phyloP scores from a whole-genome alignment of 2,329 filamentous ascomycete genomes.

The Fusarium nelsonii region DNA sequence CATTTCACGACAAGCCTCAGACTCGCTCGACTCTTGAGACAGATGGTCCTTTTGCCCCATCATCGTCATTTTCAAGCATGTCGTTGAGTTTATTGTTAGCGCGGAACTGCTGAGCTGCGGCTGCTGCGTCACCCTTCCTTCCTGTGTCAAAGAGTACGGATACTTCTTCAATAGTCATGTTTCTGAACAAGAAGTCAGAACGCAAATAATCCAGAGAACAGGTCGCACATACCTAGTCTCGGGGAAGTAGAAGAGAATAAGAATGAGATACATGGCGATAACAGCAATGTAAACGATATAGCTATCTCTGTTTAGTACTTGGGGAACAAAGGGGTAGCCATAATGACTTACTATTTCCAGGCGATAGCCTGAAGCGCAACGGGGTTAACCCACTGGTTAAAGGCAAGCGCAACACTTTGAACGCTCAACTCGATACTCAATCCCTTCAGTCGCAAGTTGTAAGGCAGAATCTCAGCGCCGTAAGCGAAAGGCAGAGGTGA shows the following conservation, averaged over 20 bases:
- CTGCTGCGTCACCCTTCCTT: constrained; percentile 21
- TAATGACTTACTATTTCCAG: constrained; percentile 40
- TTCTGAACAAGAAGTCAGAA: not conserved
- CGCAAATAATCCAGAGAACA: too few species aligned
- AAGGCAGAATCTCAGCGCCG: constrained; percentile 47
- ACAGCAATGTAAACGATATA: constrained; percentile 41
- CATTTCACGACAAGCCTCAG: fast-evolving
- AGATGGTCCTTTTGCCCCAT: constrained; percentile 10
- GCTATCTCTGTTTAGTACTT: not conserved
- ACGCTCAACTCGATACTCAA: constrained; percentile 37
- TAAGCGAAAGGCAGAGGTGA: constrained; percentile 46
- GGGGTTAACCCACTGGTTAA: constrained; percentile 45
- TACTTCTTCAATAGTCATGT: constrained; percentile 37
- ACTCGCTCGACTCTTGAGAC: constrained; percentile 22
- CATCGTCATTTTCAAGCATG: constrained; percentile 16
- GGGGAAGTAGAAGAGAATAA: constrained; percentile 41
- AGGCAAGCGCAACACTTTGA: constrained; percentile 36
- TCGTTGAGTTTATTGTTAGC: constrained; percentile 8
- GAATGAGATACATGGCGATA: constrained; percentile 37
- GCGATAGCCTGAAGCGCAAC: constrained; percentile 40
- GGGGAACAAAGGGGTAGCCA: fast-evolving
- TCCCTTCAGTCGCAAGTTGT: constrained; percentile 46
- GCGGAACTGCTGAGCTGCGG: constrained; percentile 11
- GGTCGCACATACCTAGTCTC: constrained; percentile 34
- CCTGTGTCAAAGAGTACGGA: constrained; percentile 38